A percentile compares a stretch with the other conserved stretches of the same genome.
Conservation (phyloP, 345 rosid genomes). For the Hirschfeldia incana region DNA sequence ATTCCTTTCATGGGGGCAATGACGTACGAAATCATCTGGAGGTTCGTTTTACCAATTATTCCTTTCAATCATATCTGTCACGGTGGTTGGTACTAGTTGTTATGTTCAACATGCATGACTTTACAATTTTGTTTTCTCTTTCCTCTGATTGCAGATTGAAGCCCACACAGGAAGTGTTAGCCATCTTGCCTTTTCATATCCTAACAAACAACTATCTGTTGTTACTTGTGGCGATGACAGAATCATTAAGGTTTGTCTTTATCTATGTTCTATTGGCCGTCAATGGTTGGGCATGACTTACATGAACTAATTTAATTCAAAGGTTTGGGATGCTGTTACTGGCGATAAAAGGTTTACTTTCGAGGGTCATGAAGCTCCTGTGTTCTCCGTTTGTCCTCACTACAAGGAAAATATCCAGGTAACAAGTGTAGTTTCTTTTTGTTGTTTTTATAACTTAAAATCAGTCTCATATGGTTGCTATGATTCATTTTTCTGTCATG, state of each 20-base stretch:
- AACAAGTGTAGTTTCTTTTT: constrained; percentile 17
- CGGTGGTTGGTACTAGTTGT: neutral
- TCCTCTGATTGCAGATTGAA: constrained; percentile 56
- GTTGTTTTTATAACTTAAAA: neutral
- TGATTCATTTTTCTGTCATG: neutral
- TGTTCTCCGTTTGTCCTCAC: constrained; percentile 82
- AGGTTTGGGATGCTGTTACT: constrained; percentile 87
- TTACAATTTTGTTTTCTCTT: constrained; percentile 1
- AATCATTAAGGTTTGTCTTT: constrained; percentile 61
- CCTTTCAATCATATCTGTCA: neutral
- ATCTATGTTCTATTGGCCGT: neutral
- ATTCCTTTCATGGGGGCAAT: constrained; percentile 61
- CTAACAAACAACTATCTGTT: constrained; percentile 65
- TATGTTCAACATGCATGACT: neutral
- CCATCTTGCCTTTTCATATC: constrained; percentile 80
- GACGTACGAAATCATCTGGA: constrained; percentile 66
- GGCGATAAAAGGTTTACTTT: constrained; percentile 57
- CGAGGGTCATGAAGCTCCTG: constrained; percentile 91
- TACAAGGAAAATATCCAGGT: constrained; percentile 85
- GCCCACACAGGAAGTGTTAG: constrained; percentile 86
- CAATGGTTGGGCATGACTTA: constrained; percentile 17
- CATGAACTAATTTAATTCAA: constrained; percentile 34
- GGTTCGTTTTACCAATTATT: constrained; percentile 49
- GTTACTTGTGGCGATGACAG: constrained; percentile 90
- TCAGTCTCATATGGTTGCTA: neutral